These are phyloP conservation scores for Tylopilus intermedius DNA, from an alignment of 768 basidiomycete species.

Conservation along the genomic window DNA sequence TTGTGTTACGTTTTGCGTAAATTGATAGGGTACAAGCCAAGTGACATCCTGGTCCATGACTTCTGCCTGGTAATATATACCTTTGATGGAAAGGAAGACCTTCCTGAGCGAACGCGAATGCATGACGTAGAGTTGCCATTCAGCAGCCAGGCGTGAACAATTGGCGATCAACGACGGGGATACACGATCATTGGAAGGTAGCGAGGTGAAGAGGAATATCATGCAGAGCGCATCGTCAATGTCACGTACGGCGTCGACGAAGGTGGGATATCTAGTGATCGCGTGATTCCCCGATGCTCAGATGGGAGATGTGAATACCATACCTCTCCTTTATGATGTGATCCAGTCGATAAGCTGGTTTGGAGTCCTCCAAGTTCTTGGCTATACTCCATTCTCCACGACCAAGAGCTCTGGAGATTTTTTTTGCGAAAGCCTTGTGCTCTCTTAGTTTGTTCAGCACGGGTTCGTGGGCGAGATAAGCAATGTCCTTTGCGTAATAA, in stretches of 20 bases:
- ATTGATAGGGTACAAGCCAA: constrained; percentile 97
- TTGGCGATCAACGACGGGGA: constrained; percentile 83
- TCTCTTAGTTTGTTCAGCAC: constrained; percentile 89
- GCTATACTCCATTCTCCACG: constrained; percentile 93
- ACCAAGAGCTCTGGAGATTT: constrained; percentile 87
- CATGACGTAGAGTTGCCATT: constrained; percentile 97
- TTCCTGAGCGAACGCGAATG: constrained; percentile 80
- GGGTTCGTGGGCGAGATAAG: constrained; percentile 95
- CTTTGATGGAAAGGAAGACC: constrained; percentile 95
- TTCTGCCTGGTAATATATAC: constrained; percentile 96
- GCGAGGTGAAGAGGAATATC: constrained; percentile 84
- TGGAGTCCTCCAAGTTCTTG: constrained; percentile 89
- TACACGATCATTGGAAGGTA: constrained; percentile 82
- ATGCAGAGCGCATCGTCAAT: constrained; percentile 97
- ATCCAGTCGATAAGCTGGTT: constrained; percentile 86
- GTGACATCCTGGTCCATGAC: constrained; percentile 88
- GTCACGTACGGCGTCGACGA: constrained; percentile 91
- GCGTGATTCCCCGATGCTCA: constrained; percentile 5
- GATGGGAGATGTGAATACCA: constrained; percentile 12
- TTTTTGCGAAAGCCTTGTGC: constrained; percentile 98
- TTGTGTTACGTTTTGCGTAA: constrained; percentile 80
- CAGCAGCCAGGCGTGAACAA: constrained; percentile 82
- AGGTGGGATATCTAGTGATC: constrained; percentile 82
- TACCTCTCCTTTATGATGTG: constrained; percentile 98
- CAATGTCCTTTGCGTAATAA: constrained; percentile 97